These are phyloP conservation scores for Arachis monticola DNA, from an alignment of 331 rosid genomes.

Conservation along the genomic window DNA sequence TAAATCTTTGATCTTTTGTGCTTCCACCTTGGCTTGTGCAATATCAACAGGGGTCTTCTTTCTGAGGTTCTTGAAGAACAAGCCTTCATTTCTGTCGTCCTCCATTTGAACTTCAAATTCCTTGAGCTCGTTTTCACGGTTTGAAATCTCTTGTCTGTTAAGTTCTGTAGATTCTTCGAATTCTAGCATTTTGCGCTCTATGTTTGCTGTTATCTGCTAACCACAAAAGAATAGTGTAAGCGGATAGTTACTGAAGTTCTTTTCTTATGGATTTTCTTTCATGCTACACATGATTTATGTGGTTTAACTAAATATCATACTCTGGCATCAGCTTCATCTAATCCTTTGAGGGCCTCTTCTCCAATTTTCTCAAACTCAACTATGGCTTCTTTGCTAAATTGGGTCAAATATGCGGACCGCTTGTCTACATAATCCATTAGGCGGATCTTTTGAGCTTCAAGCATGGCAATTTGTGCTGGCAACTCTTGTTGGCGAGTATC, in stretches of 20 bases:
- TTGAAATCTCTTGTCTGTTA: slow-evolving; percentile 62
- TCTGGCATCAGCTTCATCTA: slow-evolving; percentile 83
- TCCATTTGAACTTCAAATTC: slow-evolving; percentile 74
- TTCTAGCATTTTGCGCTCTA: slow-evolving; percentile 67
- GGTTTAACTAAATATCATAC: slow-evolving; percentile 43
- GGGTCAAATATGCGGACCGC: slow-evolving; percentile 67
- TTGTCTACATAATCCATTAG: slow-evolving; percentile 77
- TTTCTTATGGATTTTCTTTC: background rate
- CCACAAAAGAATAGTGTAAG: slow-evolving; percentile 40
- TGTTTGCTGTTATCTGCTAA: slow-evolving; percentile 78
- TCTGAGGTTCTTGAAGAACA: slow-evolving; percentile 82
- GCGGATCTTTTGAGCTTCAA: slow-evolving; percentile 81
- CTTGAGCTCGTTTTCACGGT: slow-evolving; percentile 55
- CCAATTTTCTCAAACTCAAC: slow-evolving; percentile 83
- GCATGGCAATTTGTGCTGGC: slow-evolving; percentile 74
- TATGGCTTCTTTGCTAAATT: slow-evolving; percentile 75
- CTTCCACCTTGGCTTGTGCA: slow-evolving; percentile 64
- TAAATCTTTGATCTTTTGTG: slow-evolving; percentile 59
- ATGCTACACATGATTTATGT: background rate
- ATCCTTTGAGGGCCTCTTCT: slow-evolving; percentile 82
- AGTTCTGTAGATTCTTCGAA: slow-evolving; percentile 77
- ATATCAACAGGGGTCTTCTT: slow-evolving; percentile 59
- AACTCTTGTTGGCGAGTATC: slow-evolving; percentile 74
- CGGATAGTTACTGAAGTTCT: slow-evolving; percentile 13
- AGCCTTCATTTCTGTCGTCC: slow-evolving; percentile 73